Evolutionary conservation across 169 alveolate genomes (phyloP), one percentile per base, ranked within the genome.

Genomic region (Cryptosporidium sp.): DNA sequence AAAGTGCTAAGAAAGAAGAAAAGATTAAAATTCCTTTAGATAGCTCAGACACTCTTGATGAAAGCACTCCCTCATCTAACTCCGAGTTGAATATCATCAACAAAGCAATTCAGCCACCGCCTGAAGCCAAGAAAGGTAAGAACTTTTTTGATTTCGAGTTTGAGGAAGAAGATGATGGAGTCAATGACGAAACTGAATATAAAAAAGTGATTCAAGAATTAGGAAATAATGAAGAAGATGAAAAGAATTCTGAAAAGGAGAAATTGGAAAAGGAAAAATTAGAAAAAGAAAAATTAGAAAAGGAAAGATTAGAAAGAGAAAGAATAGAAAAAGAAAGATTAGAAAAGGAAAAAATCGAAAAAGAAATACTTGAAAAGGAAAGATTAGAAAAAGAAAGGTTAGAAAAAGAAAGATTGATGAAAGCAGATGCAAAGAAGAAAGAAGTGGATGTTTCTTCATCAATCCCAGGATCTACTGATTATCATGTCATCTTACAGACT

Each of bases 121-220:
- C 67, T 21, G 35, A 56, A 21, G 6, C 35, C 9, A 65, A 65
- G 48, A 35, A 65, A 35, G 26, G 29, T 29, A 65, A 65, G 14
- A 65, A 65, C 52, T 65, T 65, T 65, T 65, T 65, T 65, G 72
- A 65, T 29, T 31, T 65, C 12, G 72, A 26, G 0, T 37, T 65
- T 26, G 72, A 80, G 6, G 75, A 80, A 61, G 89, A 70, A 44
- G 65, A 35, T 58, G 65, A 52, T 29, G 72, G 65, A 48, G 31
- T 16, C 5, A 26, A 44, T 37, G 89, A 62, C 5, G 33, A 80
- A 6, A 16, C 75, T 60, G 68, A 35, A 33, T 14, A 39, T 48
- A 29, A 58, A 8, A 53, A 60, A 37, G 3, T 31, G 29, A 52
- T 31, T 23, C 18, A 9, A 37, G 23, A 69, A 42, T 10, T 33